Conservation (phyloP, 352 stramenopile species). For the Phytopythium sindhum region DNA sequence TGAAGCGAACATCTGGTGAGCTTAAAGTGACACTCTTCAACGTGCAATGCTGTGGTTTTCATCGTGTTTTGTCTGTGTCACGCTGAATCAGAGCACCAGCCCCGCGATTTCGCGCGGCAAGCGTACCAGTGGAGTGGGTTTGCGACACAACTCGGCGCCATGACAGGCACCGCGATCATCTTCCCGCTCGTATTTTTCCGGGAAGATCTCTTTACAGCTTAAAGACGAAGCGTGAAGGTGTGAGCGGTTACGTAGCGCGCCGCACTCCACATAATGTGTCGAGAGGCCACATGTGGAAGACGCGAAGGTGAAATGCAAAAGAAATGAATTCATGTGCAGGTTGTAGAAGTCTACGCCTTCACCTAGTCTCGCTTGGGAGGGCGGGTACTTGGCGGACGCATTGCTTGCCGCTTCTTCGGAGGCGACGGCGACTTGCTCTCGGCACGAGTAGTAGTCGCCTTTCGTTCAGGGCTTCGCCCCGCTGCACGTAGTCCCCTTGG, state of each 20-base stretch:
- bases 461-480: neutral
- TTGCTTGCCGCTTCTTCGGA: neutral
- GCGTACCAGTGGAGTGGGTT: slow-evolving; percentile 76
- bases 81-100: slow-evolving; percentile 21
- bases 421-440: slow-evolving; percentile 2
- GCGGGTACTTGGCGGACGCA: neutral
- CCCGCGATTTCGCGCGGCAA: slow-evolving; percentile 28
- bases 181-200: slow-evolving; percentile 68
- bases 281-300: neutral
- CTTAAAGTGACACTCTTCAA: neutral
- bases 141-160: slow-evolving; percentile 56
- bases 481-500: neutral
- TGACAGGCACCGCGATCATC: slow-evolving; percentile 51
- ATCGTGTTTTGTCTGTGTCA: neutral
- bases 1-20: slow-evolving; percentile 51
- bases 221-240: neutral
- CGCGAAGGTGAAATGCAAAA: neutral
- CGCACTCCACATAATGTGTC: neutral
- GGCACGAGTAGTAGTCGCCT: neutral
- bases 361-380: neutral
- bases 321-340: neutral
- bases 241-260: no score
- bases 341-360: neutral
- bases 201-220: slow-evolving; percentile 40
- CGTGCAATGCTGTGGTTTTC: neutral